Base-by-base conservation (phyloP, 2,329 filamentous ascomycete species). In the Alternaria arbusti region DNA sequence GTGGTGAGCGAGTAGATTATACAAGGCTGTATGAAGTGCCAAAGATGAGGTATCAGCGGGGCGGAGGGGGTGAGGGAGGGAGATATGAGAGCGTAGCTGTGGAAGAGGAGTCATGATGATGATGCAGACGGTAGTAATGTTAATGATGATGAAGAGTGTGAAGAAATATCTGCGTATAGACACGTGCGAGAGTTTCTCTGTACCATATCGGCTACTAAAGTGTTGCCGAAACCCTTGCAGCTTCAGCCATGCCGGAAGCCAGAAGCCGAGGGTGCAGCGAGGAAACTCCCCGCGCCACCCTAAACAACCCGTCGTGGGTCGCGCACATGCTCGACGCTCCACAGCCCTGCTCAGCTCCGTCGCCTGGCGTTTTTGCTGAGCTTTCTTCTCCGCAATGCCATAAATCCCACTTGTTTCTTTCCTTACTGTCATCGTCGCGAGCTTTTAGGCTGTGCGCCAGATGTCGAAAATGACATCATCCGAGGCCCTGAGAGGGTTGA, bases 21-120 rank as follows among this genome's bases (percentile, higher is more conserved):
- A 92, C 91, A 20, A 88, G 87, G 60, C 88, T 98, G 86, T 99
- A 97, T 80, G 95, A 98, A 80, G 88, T 90, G 20, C 95, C 95
- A 6, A 84, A 89, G 66, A 92, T 93, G 88, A 78, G 79, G 83
- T 84, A 79, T 83, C 82, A 75, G 80, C 83, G 80, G 61, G 46
- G 59, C 47, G 65, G 61, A 23, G 65, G 69, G 10, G 70, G 60
- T 9, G 67, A 64, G 11, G 67, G 65, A 64, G 84, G 88, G 20
- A 64, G 70, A 67, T 91, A 93, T 79, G 86, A 93, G 82, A 82
- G 84, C 20, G 89, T 92, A 26, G 74, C 70, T 26, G 73, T 57
- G 13, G 75, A 75, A 58, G 77, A 79, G 46, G 76, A 72, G 40
- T 59, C 54, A 40, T 71, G 52, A 69, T 64, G 51, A 52, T n/a